Evolutionary conservation across 352 stramenopile genomes (phyloP), one percentile per base, ranked within the genome.

Genomic region (Phytophthora pistaciae): DNA sequence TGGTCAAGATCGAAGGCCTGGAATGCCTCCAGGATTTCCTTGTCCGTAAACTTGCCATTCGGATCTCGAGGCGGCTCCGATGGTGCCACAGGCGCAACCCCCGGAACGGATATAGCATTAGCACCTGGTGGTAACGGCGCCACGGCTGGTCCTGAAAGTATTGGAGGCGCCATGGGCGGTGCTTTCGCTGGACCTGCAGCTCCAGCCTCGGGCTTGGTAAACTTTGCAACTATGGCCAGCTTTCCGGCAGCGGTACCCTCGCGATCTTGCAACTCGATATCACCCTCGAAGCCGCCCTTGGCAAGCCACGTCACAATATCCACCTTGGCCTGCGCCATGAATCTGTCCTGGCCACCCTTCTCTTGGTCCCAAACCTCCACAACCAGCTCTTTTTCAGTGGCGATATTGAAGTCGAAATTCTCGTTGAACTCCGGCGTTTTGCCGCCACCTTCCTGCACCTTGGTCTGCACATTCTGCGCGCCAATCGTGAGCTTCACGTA

Each of bases 21-120:
- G 77, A 98, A 98, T 40, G 95, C 94, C 58, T 98, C 93, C 64
- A 95, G 85, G 50, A 99, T 98, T 70, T 99, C 96, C 49, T 98
- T 95, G 74, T 99, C 96, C 1, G 94, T 98, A 70, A 99, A 99
- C 59, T 98, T 98, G 49, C 96, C 94, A 64, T 98, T 98, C 13
- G 94, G 94, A 67, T 98, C 95, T 25, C 95, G 83, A 27, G 87
- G 85, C 3, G 86, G 87, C 65, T 95, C 86, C 0, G 89, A 88
- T 6, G 85, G 86, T 14, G 86, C 85, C 55, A 92, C 63, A 8
- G 87, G 84, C 4, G 75, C 67, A 0, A 72, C 82, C 53, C 83
- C 85, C 31, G 83, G 80, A 14, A 86, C 79, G 1, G 79, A 78
- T n/a, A 88, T 75, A 0, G 83, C 82, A 42, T 93, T 91, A 2